These are phyloP conservation scores for Mucor lusitanicus DNA, from an alignment of 371 early-diverging fungal species.

Conservation along the genomic window DNA sequence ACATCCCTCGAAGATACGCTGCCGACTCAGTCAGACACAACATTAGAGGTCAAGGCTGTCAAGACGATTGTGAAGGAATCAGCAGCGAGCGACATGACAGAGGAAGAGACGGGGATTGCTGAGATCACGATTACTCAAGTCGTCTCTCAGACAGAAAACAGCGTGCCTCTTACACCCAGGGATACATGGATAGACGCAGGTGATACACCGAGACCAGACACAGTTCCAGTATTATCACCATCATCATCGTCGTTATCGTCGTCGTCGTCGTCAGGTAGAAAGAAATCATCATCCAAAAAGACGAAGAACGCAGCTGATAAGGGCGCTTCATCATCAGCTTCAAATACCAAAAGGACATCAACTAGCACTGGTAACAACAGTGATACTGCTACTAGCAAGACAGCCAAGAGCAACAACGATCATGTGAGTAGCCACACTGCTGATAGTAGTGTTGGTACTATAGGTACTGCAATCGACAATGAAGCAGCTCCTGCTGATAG, in stretches of 20 bases:
- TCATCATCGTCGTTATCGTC: too few relatives aligned
- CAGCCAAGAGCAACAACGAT: background rate
- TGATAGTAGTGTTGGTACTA: background rate
- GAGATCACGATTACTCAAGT: background rate
- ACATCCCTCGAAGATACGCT: background rate
- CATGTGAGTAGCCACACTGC: background rate
- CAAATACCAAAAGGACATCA: background rate
- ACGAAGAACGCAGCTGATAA: background rate
- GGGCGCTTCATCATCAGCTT: background rate
- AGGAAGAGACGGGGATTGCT: background rate
- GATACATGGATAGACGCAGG: background rate
- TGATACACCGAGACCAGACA: background rate
- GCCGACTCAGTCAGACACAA: background rate
- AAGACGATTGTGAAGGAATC: background rate
- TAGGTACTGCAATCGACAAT: background rate
- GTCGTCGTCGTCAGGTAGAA: background rate
- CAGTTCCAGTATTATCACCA: background rate
- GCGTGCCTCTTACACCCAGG: background rate
- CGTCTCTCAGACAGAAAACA: background rate
- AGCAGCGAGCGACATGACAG: too few relatives aligned
- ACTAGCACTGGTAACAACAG: background rate
- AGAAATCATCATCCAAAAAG: background rate
- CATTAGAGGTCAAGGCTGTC: background rate
- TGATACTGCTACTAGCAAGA: background rate
- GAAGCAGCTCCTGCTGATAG: background rate